Evolutionary conservation across 768 basidiomycete species (phyloP).

Genomic region (Suillus subluteus): DNA sequence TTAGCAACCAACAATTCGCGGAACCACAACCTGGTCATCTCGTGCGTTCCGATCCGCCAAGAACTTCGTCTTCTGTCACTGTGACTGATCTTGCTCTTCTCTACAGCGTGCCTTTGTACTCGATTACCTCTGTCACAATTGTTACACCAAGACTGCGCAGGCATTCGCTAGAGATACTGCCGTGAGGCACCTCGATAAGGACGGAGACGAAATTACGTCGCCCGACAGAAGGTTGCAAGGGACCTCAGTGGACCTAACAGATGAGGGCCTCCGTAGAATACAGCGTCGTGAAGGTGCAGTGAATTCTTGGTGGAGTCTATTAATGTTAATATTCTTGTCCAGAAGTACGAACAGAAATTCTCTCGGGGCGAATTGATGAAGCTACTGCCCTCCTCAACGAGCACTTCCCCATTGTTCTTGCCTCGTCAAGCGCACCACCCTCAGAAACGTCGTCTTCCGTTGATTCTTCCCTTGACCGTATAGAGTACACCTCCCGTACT

Average conservation of each 20-base stretch:
- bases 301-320: background rate
- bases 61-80: background rate
- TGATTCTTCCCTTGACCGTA: slow-evolving; percentile 34
- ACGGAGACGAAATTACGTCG: slow-evolving; percentile 65
- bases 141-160: slow-evolving; percentile 70
- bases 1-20: slow-evolving; percentile 28
- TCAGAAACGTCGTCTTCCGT: slow-evolving; percentile 21
- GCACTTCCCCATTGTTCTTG: slow-evolving; percentile 77
- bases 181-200: slow-evolving; percentile 63
- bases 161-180: slow-evolving; percentile 69
- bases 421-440: slow-evolving; percentile 22
- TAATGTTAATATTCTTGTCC: slow-evolving; percentile 11
- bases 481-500: slow-evolving; percentile 58
- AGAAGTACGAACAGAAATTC: slow-evolving; percentile 75
- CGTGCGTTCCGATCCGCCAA: slow-evolving; percentile 34
- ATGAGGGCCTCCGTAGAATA: slow-evolving; percentile 48
- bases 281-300: slow-evolving; percentile 57
- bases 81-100: background rate
- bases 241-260: slow-evolving; percentile 33
- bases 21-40: slow-evolving; percentile 48
- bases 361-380: slow-evolving; percentile 75
- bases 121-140: slow-evolving; percentile 76
- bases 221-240: slow-evolving; percentile 25
- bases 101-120: slow-evolving; percentile 68
- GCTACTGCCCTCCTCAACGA: slow-evolving; percentile 67